Conservation (phyloP, 139 green algal species). For the Chlorella vulgaris region DNA sequence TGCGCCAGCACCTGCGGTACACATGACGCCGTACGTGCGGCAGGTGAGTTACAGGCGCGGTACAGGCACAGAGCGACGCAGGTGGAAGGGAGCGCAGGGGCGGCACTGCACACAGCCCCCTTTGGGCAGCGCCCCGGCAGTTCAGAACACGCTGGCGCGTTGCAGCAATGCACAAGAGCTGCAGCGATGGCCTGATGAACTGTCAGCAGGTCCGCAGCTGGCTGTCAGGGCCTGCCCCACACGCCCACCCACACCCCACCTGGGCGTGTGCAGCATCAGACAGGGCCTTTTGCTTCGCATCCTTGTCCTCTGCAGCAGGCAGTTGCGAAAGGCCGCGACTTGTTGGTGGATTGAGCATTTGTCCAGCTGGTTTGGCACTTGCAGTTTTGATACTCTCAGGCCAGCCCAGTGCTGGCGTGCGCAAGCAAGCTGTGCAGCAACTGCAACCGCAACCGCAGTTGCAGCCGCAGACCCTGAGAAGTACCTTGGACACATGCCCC, state of each 20-base stretch:
- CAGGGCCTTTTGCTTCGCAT: conserved; percentile 51
- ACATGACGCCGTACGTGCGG: no score
- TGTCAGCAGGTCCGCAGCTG: no score
- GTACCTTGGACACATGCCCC: neutral
- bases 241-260: conserved; percentile 15
- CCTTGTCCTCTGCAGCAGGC: conserved; percentile 58
- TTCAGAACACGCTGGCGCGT: no score
- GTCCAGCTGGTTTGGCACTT: neutral
- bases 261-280: conserved; percentile 48
- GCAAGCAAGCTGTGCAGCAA: no score
- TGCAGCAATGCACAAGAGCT: no score
- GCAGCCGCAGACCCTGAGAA: no score
- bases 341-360: neutral
- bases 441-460: no score
- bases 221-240: no score
- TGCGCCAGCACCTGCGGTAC: conserved; percentile 39
- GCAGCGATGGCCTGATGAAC: neutral
- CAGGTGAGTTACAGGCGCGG: neutral
- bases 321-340: neutral
- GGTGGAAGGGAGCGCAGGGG: no score
- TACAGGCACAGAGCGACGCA: neutral
- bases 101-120: no score
- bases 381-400: neutral
- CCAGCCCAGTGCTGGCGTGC: neutral
- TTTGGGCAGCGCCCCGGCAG: no score